These are phyloP conservation scores for Raphanus hybrid DNA, from an alignment of 441 rosid genomes.

Conservation along the genomic window DNA sequence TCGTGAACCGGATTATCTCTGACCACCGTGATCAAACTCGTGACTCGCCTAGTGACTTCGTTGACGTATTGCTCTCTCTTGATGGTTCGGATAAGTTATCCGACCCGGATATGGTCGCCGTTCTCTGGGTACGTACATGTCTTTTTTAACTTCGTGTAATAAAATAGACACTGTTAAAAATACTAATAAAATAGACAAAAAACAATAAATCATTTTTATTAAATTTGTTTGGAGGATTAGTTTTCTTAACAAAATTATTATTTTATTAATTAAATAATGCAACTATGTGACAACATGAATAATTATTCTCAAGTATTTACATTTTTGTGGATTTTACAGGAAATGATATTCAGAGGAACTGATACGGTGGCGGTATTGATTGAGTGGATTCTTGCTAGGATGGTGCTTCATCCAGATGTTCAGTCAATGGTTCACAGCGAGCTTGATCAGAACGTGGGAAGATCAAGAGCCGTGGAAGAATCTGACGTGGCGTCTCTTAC, in stretches of 20 bases:
- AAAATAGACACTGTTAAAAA: background rate
- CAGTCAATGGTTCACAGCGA: slow-evolving; percentile 63
- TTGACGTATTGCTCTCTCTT: slow-evolving; percentile 73
- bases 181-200: background rate
- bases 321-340: slow-evolving; percentile 45
- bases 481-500: slow-evolving; percentile 45
- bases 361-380: slow-evolving; percentile 69
- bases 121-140: slow-evolving; percentile 77
- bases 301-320: background rate
- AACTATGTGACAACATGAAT: background rate
- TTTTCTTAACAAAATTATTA: too few relatives aligned
- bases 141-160: background rate
- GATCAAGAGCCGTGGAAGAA: slow-evolving; percentile 53
- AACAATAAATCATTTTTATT: background rate
- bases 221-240: background rate
- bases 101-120: slow-evolving; percentile 77
- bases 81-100: slow-evolving; percentile 62
- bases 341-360: slow-evolving; percentile 74
- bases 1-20: slow-evolving; percentile 62
- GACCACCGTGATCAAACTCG: slow-evolving; percentile 53
- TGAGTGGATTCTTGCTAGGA: slow-evolving; percentile 78
- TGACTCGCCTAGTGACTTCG: slow-evolving; percentile 62
- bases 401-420: slow-evolving; percentile 60
- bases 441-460: slow-evolving; percentile 56
- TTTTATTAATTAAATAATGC: background rate